Evolutionary conservation across 2,329 filamentous ascomycete genomes (phyloP), one percentile per base, ranked within the genome.

Genomic region (Fusarium coicis): DNA sequence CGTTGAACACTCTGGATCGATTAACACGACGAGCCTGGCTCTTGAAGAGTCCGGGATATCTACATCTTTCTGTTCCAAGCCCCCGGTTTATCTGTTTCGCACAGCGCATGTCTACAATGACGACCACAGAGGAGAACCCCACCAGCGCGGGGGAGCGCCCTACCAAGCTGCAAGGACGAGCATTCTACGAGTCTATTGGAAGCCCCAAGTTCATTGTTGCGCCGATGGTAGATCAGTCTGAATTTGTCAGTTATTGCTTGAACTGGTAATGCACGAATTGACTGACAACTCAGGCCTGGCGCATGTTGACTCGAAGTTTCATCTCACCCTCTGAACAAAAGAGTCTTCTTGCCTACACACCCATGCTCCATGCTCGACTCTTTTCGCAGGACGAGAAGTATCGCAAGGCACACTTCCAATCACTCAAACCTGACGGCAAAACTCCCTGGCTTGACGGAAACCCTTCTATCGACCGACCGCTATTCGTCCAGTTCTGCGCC

Each of bases 141-240:
- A 68, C 50, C 19, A 54, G 19, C 50, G 23, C 71, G 15, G 66
- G 72, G 37, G 73, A 76, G 23, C 68, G 73, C 34, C 70, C 75
- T 10, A 70, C 78, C 61, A 97, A 96, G 81, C 85, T 97, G 28
- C 90, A 93, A 76, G 96, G 96, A 2, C 87, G 96, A 65, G 93
- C 93, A 18, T 98, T 99, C 81, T 99, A 98, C 80, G 91, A 98
- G 84, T 97, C 93, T 80, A 93, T 99, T 70, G 96, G 96, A 28
- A 95, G 93, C 68, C 96, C 96, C 4, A 97, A 94, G 83, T 92
- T 93, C 74, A 90, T 99, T 36, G 88, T 99, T 62, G 96, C 96
- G 39, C 96, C 96, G 40, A 99, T 99, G 96, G 96, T 99, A 28
- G 96, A 99, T 80, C 94, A 98, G 82, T 98, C 95, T 37, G 96